A percentile compares a stretch with the other conserved stretches of the same genome.
phyloP scores from a whole-genome alignment of 1,139 yeast genomes.

The Magnusiomyces ingens region DNA sequence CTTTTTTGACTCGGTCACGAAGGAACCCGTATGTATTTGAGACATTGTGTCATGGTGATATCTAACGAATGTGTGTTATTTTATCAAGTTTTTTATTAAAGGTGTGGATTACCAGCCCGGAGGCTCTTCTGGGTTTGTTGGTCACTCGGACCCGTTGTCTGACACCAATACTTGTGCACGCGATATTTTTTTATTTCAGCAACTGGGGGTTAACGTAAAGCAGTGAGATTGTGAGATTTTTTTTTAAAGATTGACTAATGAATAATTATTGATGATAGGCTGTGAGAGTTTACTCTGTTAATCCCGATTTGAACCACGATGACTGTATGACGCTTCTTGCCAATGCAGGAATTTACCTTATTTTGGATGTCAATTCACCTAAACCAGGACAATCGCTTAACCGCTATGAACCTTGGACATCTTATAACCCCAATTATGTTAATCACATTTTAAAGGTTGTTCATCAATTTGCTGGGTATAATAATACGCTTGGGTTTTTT shows the following conservation, averaged over 20 bases:
- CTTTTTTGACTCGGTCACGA: constrained; percentile 70
- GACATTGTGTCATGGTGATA: not conserved
- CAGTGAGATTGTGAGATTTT: not conserved
- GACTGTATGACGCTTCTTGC: constrained; percentile 81
- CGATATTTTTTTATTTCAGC: constrained; percentile 66
- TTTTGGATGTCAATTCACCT: constrained; percentile 86
- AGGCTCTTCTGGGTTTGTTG: constrained; percentile 61
- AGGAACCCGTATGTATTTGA: constrained; percentile 53
- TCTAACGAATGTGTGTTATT: constrained; percentile 19
- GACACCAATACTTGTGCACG: constrained; percentile 63
- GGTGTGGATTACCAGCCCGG: constrained; percentile 90
- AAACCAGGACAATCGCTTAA: constrained; percentile 55
- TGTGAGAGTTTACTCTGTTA: constrained; percentile 56
- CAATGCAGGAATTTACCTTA: constrained; percentile 81
- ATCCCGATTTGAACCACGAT: constrained; percentile 75
- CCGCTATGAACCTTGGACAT: constrained; percentile 63
- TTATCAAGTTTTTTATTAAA: constrained; percentile 57
- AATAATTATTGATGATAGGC: not conserved
- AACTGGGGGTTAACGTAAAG: constrained; percentile 61
- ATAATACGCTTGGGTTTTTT: constrained; percentile 84
- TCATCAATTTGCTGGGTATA: constrained; percentile 74
- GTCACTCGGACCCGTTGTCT: constrained; percentile 49
- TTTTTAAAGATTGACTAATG: constrained; percentile 22
- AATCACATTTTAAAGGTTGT: constrained; percentile 69
- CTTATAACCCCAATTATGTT: constrained; percentile 4